Conservation (phyloP, 129 eudicot species). For the Helianthus tuberosus region DNA sequence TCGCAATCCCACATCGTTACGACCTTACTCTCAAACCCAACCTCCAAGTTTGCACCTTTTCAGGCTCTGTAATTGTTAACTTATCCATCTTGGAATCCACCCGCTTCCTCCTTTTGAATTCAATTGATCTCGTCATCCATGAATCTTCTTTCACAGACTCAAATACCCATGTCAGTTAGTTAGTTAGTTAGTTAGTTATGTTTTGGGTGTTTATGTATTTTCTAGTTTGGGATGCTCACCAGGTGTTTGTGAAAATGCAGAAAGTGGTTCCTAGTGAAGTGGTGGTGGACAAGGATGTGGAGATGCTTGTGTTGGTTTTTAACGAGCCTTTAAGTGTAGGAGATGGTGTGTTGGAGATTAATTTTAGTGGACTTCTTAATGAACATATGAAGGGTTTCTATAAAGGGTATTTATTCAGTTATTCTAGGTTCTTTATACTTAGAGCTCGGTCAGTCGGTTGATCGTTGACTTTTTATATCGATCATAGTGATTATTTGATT, state of each 20-base stretch:
- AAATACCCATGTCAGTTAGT: conserved; percentile 19
- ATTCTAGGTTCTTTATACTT: not conserved
- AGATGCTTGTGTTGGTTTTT: conserved; percentile 44
- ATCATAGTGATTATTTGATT: not conserved
- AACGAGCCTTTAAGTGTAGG: conserved; percentile 35
- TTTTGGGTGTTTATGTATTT: not conserved
- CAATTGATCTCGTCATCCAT: conserved; percentile 35
- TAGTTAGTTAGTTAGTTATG: not conserved
- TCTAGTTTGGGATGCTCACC: conserved; percentile 18
- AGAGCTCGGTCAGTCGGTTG: not conserved
- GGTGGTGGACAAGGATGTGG: conserved; percentile 40
- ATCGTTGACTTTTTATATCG: not conserved
- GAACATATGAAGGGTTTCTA: conserved; percentile 49
- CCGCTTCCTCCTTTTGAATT: conserved; percentile 43
- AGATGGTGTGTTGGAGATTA: conserved; percentile 39
- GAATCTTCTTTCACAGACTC: conserved; percentile 32
- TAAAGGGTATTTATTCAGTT: conserved; percentile 28
- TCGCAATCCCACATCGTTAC: conserved; percentile 49
- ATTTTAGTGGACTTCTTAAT: conserved; percentile 40
- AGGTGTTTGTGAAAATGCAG: conserved; percentile 38
- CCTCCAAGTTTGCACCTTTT: conserved; percentile 39
- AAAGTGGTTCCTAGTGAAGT: conserved; percentile 35
- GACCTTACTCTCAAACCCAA: conserved; percentile 43
- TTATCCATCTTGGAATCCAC: conserved; percentile 39
- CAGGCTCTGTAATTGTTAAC: conserved; percentile 36